Evolutionary conservation across 768 basidiomycete species (phyloP).

Genomic region (Boletus sensibilis): DNA sequence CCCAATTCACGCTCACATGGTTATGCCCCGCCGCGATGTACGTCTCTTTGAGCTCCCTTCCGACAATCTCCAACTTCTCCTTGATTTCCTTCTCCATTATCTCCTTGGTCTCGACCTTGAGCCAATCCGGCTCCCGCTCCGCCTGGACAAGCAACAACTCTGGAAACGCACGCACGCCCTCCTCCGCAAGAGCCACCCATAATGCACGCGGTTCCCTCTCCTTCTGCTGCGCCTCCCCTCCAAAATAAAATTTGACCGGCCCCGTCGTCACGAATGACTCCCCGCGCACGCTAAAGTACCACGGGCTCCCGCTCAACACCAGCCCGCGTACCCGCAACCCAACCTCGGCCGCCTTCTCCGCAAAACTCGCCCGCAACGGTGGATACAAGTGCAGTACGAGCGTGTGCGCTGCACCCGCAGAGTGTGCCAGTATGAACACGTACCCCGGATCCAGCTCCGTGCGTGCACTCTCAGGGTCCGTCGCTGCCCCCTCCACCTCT

Average conservation of each 20-base stretch:
- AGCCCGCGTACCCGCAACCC: constrained; percentile 39
- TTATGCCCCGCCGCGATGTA: constrained; percentile 55
- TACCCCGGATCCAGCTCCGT: constrained; percentile 38
- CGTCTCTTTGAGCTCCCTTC: constrained; percentile 22
- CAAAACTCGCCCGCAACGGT: constrained; percentile 33
- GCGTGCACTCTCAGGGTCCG: constrained; percentile 1
- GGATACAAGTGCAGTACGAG: constrained; percentile 43
- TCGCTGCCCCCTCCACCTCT: constrained; percentile 15
- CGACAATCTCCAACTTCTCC: constrained; percentile 32
- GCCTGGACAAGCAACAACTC: constrained; percentile 47
- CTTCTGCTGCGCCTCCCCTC: constrained; percentile 42
- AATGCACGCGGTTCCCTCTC: constrained; percentile 43
- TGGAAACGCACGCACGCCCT: constrained; percentile 42
- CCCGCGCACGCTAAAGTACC: constrained; percentile 34
- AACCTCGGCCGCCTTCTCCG: constrained; percentile 21
- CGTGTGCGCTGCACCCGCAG: constrained; percentile 56
- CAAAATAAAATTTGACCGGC: constrained; percentile 30
- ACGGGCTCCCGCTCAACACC: constrained; percentile 48
- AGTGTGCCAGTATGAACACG: constrained; percentile 58
- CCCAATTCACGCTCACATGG: constrained; percentile 56
- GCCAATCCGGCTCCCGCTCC: constrained; percentile 52
- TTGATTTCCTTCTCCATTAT: constrained; percentile 42
- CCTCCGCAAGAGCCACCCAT: constrained; percentile 36
- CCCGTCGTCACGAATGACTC: constrained; percentile 26
- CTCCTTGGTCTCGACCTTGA: constrained; percentile 35